Conservation (phyloP, 768 basidiomycete species). For the Psilocybe sp. region DNA sequence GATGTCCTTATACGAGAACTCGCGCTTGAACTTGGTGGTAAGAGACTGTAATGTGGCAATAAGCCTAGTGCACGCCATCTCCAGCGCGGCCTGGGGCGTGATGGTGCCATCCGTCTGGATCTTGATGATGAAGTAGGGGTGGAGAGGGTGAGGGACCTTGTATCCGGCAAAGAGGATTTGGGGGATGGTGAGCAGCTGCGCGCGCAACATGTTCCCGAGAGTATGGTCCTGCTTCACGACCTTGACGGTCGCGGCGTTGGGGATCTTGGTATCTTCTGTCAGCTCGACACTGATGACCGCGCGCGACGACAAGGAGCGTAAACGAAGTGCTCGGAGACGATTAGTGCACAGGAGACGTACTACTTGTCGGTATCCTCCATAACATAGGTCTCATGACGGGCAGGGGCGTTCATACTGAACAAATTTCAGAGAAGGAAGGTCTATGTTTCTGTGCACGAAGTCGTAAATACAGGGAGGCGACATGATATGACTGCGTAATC, state of each 20-base stretch:
- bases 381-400: constrained; percentile 86
- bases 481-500: constrained; percentile 10
- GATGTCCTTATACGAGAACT: constrained; percentile 77
- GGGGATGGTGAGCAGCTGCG: constrained; percentile 90
- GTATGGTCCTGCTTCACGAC: constrained; percentile 98
- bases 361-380: constrained; percentile 91
- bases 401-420: constrained; percentile 84
- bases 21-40: constrained; percentile 76
- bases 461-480: constrained; percentile 15
- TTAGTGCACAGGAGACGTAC: constrained; percentile 53
- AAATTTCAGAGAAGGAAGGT: constrained; percentile 9
- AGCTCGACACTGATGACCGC: constrained; percentile 71
- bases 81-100: constrained; percentile 80
- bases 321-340: constrained; percentile 5
- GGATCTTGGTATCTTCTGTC: constrained; percentile 94
- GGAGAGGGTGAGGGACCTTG: constrained; percentile 95
- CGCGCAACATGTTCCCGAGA: constrained; percentile 92
- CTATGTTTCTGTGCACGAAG: constrained; percentile 8
- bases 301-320: constrained; percentile 3
- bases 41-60: constrained; percentile 68
- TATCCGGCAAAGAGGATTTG: constrained; percentile 94
- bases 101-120: constrained; percentile 90
- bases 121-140: constrained; percentile 92
- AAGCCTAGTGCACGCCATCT: constrained; percentile 79
- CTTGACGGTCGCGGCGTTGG: constrained; percentile 94